Base-by-base conservation (phyloP, 2,329 filamentous ascomycete genomes). In the Myriangium duriaei region DNA sequence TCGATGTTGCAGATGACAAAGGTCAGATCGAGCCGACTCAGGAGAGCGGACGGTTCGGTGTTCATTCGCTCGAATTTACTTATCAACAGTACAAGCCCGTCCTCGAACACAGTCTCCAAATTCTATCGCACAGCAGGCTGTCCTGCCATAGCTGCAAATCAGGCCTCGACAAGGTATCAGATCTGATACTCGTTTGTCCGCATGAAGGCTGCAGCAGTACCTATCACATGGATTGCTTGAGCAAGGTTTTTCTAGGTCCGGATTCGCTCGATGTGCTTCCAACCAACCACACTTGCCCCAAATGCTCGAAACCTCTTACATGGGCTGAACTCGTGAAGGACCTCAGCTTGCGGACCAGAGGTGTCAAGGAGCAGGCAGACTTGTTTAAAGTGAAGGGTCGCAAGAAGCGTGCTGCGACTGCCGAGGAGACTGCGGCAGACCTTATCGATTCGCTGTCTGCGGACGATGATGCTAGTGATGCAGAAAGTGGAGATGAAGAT, bases 251-350 rank as follows among this genome's bases (percentile, higher is more conserved):
- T 39, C 54, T 74, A 0, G 57, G 61, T 3, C 57, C 63, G 3
- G 47, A 51, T 14, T 49, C 56, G 11, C 55, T 54, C n/a, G 49
- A 51, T 2, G 50, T 93, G 1, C 52, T 93, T 1, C 88, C 88
- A 0, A 64, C 72, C 1, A 54, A 66, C 21, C 86, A 85, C 2
- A 57, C 50, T 2, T 96, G 88, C 59, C 84, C 84, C 0, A 61
- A 62, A 13, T 96, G 88, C 52, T 59, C 67, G 1, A 64, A 65
- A 0, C 57, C 64, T 4, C 60, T 86, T 2, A 56, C 66, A 35
- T 96, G 88, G 88, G 65, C 68, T 0, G 72, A 81, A 33, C 73
- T 95, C 61, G 80, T 92, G 63, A 87, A 77, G 53, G 87, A 93
- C 54, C 59, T 93, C 48, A 91, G 72, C 35, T 60, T 94, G 34